Percentiles rank a stretch among this genome's conserved stretches.
Evolutionary conservation across 805 yeast genomes (phyloP).

Genomic region (Candida piceae): DNA sequence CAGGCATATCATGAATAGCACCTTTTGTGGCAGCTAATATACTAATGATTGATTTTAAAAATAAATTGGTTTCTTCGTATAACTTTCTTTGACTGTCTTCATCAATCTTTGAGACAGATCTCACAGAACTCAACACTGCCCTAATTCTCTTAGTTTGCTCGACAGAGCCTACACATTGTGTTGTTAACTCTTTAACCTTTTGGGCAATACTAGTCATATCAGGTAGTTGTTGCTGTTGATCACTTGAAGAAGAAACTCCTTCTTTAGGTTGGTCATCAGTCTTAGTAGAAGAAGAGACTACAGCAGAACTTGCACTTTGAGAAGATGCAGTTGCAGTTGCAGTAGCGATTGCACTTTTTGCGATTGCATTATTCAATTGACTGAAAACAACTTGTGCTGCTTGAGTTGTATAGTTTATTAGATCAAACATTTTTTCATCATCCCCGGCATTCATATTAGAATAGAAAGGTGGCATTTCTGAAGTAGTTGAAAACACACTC

Average conservation of each 20-base stretch:
- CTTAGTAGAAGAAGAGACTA: constrained; percentile 14
- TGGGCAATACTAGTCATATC: constrained; percentile 37
- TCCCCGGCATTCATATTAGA: no score
- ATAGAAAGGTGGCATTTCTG: no score
- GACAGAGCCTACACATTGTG: constrained; percentile 72
- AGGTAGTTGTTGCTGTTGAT: constrained; percentile 1
- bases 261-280: constrained; percentile 23
- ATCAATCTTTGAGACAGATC: constrained; percentile 25
- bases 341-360: constrained; percentile 55
- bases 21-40: constrained; percentile 79
- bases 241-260: background rate
- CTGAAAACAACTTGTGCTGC: constrained; percentile 74
- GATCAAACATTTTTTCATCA: constrained; percentile 26
- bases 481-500: no score
- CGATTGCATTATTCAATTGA: constrained; percentile 64
- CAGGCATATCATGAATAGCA: constrained; percentile 76
- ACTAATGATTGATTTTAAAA: constrained; percentile 76
- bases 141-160: constrained; percentile 72
- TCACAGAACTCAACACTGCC: constrained; percentile 45
- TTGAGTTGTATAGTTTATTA: constrained; percentile 28
- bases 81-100: constrained; percentile 57
- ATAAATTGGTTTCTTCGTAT: constrained; percentile 82
- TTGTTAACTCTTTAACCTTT: constrained; percentile 72
- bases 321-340: constrained; percentile 35
- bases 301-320: constrained; percentile 20